Evolutionary conservation across 208 protist genomes (phyloP), one percentile per base, ranked within the genome.

Genomic region (Strigomonas culicis): DNA sequence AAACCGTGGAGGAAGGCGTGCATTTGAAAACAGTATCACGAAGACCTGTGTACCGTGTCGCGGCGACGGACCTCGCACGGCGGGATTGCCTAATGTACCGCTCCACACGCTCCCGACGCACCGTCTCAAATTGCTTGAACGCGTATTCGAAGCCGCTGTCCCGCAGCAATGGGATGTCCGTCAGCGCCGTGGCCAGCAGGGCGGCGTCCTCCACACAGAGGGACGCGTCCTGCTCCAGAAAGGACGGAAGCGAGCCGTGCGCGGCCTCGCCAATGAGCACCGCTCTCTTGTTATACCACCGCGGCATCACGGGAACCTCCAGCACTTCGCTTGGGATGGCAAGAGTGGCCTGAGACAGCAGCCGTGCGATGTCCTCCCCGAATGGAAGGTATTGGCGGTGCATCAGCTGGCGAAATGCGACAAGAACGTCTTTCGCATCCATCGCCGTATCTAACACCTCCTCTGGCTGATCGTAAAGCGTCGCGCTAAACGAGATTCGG

Each of bases 131-230:
- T 65, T 88, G 85, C 17, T 62, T 69, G 57, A 96, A 96, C 1
- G 77, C 87, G 61, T 96, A 96, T 73, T 88, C 85, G 63, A 90
- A 90, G 25, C 90, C 90, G 46, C 60, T 79, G 69, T 96, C 90
- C 11, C 66, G 81, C 44, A 73, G 63, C 44, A 96, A 65, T 19
- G 90, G 90, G 21, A 94, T 80, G 59, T 96, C 90, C 19, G 89
- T 50, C 22, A 96, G 73, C 6, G 84, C 75, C 17, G 88, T 87
- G 2, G 90, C 85, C 10, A 94, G 70, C n/a, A 96, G 46, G 2
- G 90, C 90, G 19, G 90, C 90, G 58, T 96, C 90, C 59, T 96
- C 87, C 7, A 96, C 85, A 63, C 90, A 96, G 39, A 96, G 66
- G 1, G 86, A 93, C 15, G 90, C 83, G 56, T 96, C 90, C 46